Evolutionary conservation across 139 green algal species (phyloP).

Genomic region (Chlorella sorokiniana): DNA sequence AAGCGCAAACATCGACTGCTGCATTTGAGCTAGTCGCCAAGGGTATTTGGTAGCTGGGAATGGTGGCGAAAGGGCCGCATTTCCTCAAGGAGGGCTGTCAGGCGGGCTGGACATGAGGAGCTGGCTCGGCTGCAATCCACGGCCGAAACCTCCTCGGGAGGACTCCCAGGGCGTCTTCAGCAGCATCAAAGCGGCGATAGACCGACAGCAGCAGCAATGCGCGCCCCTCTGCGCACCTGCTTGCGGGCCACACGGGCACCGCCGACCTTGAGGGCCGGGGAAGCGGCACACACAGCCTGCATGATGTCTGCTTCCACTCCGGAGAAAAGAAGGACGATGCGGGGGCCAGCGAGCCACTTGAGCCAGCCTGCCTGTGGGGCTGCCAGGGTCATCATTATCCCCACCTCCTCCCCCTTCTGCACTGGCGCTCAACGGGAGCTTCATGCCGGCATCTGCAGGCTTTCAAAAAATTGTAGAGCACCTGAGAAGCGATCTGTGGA

Average conservation of each 20-base stretch:
- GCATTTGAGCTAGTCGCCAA: background rate
- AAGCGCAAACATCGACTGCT: background rate
- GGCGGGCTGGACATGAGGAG: too few species aligned
- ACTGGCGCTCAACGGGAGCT: too few species aligned
- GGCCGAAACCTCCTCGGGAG: too few species aligned
- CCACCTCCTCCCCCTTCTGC: too few species aligned
- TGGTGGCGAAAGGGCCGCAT: background rate
- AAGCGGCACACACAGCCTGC: background rate
- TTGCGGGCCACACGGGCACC: background rate
- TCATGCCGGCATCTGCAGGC: too few species aligned
- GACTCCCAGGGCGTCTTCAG: too few species aligned
- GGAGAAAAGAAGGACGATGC: background rate
- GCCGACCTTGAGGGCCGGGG: background rate
- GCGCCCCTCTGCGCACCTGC: background rate
- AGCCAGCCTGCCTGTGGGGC: too few species aligned
- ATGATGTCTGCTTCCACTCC: background rate
- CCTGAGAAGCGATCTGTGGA: too few species aligned
- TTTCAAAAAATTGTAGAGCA: too few species aligned
- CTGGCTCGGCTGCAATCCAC: too few species aligned
- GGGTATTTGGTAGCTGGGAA: background rate
- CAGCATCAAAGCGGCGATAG: too few species aligned
- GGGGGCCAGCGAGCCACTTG: background rate
- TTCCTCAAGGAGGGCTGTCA: background rate
- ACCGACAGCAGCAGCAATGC: background rate
- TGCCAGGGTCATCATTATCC: too few species aligned